Evolutionary conservation across 208 protist species (phyloP).

Genomic region (Crithidia sp.): DNA sequence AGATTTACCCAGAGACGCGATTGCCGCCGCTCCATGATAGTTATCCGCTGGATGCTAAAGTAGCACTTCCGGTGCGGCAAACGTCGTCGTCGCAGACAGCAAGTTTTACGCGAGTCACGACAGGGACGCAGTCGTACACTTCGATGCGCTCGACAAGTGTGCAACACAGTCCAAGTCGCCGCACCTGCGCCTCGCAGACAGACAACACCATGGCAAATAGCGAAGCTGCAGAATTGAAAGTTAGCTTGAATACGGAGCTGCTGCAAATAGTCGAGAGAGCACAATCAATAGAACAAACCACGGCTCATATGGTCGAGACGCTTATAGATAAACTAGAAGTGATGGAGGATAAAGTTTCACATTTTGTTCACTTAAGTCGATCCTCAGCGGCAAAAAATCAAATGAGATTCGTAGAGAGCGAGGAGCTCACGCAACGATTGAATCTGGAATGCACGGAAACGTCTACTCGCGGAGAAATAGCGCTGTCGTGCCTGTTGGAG

Average conservation of each 20-base stretch:
- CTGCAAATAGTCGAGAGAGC: not conserved
- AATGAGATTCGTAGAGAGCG: not conserved
- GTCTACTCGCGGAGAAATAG: not conserved
- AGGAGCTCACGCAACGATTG: slow-evolving; percentile 3
- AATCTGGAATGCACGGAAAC: not conserved
- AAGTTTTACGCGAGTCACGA: not conserved
- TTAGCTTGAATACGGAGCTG: not conserved
- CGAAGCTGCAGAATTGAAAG: not conserved
- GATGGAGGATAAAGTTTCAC: not conserved
- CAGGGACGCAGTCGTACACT: slow-evolving; percentile 11
- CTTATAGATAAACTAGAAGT: not conserved
- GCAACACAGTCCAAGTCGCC: slow-evolving; percentile 15
- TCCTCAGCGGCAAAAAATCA: not conserved
- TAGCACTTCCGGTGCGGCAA: not conserved
- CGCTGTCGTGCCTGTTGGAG: too few relatives aligned
- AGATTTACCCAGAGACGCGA: not conserved
- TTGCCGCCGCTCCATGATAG: not conserved
- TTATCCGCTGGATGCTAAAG: not conserved
- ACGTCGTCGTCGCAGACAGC: slow-evolving; percentile 4
- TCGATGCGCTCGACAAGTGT: slow-evolving; percentile 1
- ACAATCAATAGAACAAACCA: not conserved
- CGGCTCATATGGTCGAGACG: too few relatives aligned
- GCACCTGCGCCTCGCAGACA: slow-evolving; percentile 1
- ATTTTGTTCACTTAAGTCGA: not conserved
- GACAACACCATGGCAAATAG: not conserved